Percentiles rank a stretch among this genome's conserved stretches.
Conservation (phyloP, 1,139 yeast species). For the Kazachstania sp. region DNA sequence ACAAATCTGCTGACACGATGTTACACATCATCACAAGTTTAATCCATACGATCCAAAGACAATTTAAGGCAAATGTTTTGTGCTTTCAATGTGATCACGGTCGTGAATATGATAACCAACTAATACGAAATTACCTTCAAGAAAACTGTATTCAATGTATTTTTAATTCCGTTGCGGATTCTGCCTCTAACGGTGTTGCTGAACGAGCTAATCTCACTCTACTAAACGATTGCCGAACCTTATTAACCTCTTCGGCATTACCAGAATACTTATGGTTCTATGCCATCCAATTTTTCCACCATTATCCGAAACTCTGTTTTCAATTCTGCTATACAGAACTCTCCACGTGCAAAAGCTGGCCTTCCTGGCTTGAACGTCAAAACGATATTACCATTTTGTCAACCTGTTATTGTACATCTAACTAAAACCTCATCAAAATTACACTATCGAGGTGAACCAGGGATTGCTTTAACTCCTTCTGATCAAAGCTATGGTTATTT, state of each 20-base stretch:
- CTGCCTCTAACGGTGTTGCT: background rate
- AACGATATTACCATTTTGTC: background rate
- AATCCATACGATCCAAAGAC: background rate
- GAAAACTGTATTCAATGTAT: background rate
- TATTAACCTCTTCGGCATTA: background rate
- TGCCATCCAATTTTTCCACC: background rate
- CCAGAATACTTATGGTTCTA: background rate
- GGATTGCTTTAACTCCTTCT: background rate
- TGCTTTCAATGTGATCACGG: background rate
- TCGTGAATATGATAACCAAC: background rate
- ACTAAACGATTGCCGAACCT: background rate
- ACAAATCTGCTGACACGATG: background rate
- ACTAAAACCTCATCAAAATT: background rate
- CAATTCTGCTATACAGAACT: background rate
- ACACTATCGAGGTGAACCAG: background rate
- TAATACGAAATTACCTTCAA: background rate
- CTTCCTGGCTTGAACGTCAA: background rate
- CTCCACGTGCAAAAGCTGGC: background rate
- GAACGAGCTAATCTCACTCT: background rate
- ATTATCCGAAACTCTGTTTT: background rate
- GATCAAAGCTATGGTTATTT: background rate
- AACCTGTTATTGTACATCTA: background rate
- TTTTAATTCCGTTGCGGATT: background rate
- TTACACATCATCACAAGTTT: background rate
- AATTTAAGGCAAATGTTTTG: background rate